Conservation (phyloP, 345 rosid genomes). For the Rhodamnia argentea region DNA sequence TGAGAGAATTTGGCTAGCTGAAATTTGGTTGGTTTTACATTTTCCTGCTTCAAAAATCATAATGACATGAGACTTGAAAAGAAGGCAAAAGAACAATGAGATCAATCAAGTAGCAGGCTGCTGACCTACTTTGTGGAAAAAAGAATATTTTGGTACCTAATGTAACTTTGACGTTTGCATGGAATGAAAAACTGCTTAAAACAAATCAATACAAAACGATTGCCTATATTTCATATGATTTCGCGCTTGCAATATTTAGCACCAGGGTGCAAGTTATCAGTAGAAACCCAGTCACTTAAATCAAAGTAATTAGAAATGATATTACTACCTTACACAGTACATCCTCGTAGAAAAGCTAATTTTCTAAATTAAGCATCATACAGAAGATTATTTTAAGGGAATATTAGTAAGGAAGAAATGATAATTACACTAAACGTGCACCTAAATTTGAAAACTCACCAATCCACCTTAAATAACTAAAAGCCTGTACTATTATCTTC, state of each 20-base stretch:
- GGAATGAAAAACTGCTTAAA: neutral
- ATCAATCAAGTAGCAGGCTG: neutral
- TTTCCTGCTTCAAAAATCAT: neutral
- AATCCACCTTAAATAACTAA: neutral
- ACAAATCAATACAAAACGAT: neutral
- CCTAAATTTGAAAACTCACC: neutral
- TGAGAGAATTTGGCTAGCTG: neutral
- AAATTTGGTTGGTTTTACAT: neutral
- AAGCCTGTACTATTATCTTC: neutral
- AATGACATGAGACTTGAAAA: neutral
- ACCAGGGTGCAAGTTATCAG: neutral
- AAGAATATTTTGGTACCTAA: neutral
- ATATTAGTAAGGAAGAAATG: neutral
- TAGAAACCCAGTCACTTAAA: neutral
- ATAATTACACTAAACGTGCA: neutral
- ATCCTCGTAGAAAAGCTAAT: neutral
- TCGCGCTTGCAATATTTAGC: neutral
- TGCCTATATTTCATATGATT: neutral
- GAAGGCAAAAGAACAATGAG: neutral
- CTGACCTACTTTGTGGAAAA: neutral
- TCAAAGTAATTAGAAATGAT: neutral
- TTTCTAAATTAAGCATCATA: neutral
- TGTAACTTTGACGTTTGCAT: neutral
- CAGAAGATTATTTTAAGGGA: neutral
- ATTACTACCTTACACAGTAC: neutral